These are phyloP conservation scores for Aspergillus homomorphus DNA, from an alignment of 495 filamentous ascomycete genomes.

Conservation along the genomic window DNA sequence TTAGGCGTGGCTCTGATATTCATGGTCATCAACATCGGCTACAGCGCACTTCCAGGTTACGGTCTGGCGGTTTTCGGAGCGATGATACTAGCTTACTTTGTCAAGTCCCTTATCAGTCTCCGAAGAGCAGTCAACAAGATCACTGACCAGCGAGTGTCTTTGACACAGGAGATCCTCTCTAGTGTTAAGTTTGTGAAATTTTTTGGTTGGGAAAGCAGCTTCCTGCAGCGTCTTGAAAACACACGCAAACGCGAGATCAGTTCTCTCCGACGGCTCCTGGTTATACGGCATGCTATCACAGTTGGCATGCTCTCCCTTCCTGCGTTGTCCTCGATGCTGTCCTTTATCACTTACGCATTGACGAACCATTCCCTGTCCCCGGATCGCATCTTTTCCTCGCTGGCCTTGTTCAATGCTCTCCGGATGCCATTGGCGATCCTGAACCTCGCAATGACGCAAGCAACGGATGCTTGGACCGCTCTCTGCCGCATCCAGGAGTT, in stretches of 20 bases:
- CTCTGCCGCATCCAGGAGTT: conserved; percentile 83
- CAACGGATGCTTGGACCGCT: conserved; percentile 84
- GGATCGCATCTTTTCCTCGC: conserved; percentile 82
- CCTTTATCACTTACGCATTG: conserved; percentile 89
- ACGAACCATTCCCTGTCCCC: conserved; percentile 67
- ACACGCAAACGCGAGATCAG: conserved; percentile 73
- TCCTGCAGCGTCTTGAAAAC: conserved; percentile 68
- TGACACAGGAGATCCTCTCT: conserved; percentile 91
- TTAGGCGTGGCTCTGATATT: conserved; percentile 74
- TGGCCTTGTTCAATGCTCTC: conserved; percentile 88
- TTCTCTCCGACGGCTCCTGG: conserved; percentile 73
- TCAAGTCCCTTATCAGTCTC: conserved; percentile 66
- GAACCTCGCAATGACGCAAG: conserved; percentile 82
- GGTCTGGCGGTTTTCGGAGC: conserved; percentile 74
- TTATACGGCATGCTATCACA: conserved; percentile 80
- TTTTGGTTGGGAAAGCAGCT: conserved; percentile 90
- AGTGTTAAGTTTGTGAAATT: conserved; percentile 93
- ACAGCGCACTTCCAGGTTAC: conserved; percentile 86
- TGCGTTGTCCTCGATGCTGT: conserved; percentile 88
- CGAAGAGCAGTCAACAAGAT: conserved; percentile 82
- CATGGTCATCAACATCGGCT: conserved; percentile 78
- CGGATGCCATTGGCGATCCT: conserved; percentile 86
- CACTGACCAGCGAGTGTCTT: conserved; percentile 83
- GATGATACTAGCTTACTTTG: conserved; percentile 68
- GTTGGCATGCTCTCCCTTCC: conserved; percentile 76